Evolutionary conservation across 345 rosid genomes (phyloP).

Genomic region (Crucihimalaya himalaica): DNA sequence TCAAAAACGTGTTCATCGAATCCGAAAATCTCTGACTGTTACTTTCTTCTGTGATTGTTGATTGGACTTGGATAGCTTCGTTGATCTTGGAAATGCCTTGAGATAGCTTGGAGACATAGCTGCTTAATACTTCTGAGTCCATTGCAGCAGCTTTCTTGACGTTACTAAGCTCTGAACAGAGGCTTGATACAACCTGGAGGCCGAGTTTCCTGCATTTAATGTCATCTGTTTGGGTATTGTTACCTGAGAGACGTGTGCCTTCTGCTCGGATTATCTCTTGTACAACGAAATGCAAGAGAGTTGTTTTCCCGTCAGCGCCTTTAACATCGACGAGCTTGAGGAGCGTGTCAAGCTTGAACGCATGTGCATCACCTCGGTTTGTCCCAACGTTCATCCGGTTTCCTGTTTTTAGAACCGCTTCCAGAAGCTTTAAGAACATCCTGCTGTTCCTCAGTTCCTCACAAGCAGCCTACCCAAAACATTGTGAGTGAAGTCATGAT

Average conservation of each 20-base stretch:
- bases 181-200: slow-evolving; percentile 87
- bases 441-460: slow-evolving; percentile 87
- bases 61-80: slow-evolving; percentile 51
- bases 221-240: slow-evolving; percentile 59
- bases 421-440: slow-evolving; percentile 91
- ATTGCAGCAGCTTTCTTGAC: slow-evolving; percentile 98
- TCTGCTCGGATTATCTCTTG: slow-evolving; percentile 94
- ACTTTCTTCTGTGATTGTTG: slow-evolving; percentile 44
- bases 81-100: slow-evolving; percentile 64
- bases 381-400: slow-evolving; percentile 99
- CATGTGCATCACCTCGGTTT: slow-evolving; percentile 96
- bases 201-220: slow-evolving; percentile 83
- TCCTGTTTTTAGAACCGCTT: slow-evolving; percentile 97
- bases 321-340: slow-evolving; percentile 94
- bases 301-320: slow-evolving; percentile 96
- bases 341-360: slow-evolving; percentile 97
- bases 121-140: slow-evolving; percentile 87
- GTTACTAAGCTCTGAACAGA: slow-evolving; percentile 68
- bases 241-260: slow-evolving; percentile 78
- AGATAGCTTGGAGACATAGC: slow-evolving; percentile 83
- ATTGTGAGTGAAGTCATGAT: background rate
- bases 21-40: slow-evolving; percentile 58
- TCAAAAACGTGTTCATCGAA: slow-evolving; percentile 67
- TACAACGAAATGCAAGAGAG: slow-evolving; percentile 94
- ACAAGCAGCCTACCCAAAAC: slow-evolving; percentile 72